Evolutionary conservation across 805 yeast genomes (phyloP).

Genomic region (Ogataea trehalophila): DNA sequence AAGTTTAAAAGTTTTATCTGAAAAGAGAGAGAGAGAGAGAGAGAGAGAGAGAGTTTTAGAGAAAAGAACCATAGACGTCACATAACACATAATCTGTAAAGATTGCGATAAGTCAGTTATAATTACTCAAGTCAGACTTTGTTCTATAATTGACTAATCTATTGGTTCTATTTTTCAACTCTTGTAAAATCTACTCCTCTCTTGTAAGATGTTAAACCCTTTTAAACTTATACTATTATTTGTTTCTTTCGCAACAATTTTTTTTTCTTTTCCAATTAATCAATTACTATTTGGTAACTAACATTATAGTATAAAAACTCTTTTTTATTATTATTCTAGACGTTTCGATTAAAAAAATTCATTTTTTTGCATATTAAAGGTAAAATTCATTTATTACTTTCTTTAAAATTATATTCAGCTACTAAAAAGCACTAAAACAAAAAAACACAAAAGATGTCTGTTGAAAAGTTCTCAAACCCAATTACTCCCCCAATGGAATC

Average conservation of each 20-base stretch:
- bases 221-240: neutral
- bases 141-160: too few relatives aligned
- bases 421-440: neutral
- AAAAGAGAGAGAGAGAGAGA: neutral
- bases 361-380: neutral
- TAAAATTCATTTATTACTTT: slow-evolving; percentile 2
- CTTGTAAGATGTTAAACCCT: neutral
- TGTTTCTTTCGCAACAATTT: neutral
- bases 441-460: slow-evolving; percentile 28
- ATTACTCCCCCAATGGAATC: slow-evolving; percentile 87
- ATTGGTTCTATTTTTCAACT: too few relatives aligned
- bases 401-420: neutral
- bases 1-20: neutral
- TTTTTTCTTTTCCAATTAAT: neutral
- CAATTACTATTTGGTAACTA: neutral
- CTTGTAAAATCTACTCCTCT: neutral
- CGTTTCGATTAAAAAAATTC: neutral
- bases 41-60: neutral
- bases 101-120: too few relatives aligned
- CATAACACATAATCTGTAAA: too few relatives aligned
- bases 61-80: neutral
- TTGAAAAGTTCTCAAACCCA: slow-evolving; percentile 60
- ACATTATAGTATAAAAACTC: neutral
- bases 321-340: neutral
- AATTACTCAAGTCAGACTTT: too few relatives aligned